Base-by-base conservation (phyloP, 306 rosid genomes). In the Cicer arietinum region DNA sequence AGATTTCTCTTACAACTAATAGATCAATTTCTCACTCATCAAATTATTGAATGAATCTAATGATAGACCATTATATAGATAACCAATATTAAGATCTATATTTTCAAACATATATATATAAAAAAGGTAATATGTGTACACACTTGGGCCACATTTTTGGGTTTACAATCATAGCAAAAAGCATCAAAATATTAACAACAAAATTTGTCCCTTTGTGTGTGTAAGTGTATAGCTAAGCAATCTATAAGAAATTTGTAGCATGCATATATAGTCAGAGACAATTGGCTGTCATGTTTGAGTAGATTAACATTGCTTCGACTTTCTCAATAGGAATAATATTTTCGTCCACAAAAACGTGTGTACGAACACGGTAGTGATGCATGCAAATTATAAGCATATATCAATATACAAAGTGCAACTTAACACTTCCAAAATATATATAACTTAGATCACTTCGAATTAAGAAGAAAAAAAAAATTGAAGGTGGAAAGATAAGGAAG, bases 261-360 rank as follows among this genome's bases (percentile, higher is more conserved):
- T 25, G 61, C 14, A 52, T 69, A 48, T 20, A 62, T 58, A 59
- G 80, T 74, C 70, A 51, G 59, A 73, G 74, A 69, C 78, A 67
- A 52, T 47, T 69, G 74, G 81, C 69, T 76, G 84, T 81, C 82
- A 22, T 67, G 77, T 73, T 58, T 53, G 56, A 47, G 75, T 25
- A 41, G 35, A 77, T 45, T 46, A 46, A 77, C 68, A 11, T 61
- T 48, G 16, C 39, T 77, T 58, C 64, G 83, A 79, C 81, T 74
- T 69, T 77, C 42, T 48, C 30, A 25, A 25, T 25, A 0, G 3
- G 3, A 25, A 25, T 25, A 25, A 25, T 25, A 25, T 2, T 25
- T 54, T 50, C 22, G 20, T 69, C 74, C 76, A 47, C 54, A 16
- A 81, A 79, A 83, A 84, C 79, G 77, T 84, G 90, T 75, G 82